Percentiles rank a stretch among this genome's conserved stretches.
phyloP scores from a whole-genome alignment of 2,329 filamentous ascomycete genomes.

The Arthroderma sp. region DNA sequence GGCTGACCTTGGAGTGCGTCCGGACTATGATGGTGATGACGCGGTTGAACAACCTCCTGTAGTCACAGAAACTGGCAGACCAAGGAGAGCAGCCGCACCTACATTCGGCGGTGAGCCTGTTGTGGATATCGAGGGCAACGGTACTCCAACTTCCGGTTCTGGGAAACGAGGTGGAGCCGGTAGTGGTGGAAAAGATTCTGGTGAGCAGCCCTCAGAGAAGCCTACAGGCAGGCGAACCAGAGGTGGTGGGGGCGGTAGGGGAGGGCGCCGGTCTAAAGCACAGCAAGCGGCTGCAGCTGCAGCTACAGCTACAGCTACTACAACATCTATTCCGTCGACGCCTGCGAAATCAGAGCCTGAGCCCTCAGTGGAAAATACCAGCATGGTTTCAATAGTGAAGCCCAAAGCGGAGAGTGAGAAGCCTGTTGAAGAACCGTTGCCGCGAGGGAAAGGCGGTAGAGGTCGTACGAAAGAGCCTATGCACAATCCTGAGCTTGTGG shows the following conservation, averaged over 20 bases:
- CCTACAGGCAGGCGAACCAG: conserved; percentile 22
- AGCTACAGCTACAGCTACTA: conserved; percentile 11
- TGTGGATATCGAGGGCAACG: conserved; percentile 18
- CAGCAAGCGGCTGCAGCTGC: conserved; percentile 15
- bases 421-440: conserved; percentile 1
- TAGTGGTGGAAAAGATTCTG: conserved; percentile 8
- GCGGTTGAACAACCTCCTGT: conserved; percentile 22
- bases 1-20: conserved; percentile 32
- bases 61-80: conserved; percentile 38
- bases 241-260: conserved; percentile 20
- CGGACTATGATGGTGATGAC: conserved; percentile 33
- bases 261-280: conserved; percentile 22
- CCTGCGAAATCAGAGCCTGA: conserved; percentile 17
- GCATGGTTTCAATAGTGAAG: conserved; percentile 10
- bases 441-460: conserved; percentile 5
- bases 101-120: conserved; percentile 30
- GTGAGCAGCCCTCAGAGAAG: conserved; percentile 22
- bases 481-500: conserved; percentile 10
- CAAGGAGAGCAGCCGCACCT: conserved; percentile 36
- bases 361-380: conserved; percentile 10
- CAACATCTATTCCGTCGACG: conserved; percentile 4
- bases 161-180: conserved; percentile 21
- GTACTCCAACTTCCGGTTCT: conserved; percentile 21
- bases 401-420: conserved; percentile 9
- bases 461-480: conserved; percentile 17